Evolutionary conservation across 495 filamentous ascomycete species (phyloP).

Genomic region (Annulohypoxylon bovei): DNA sequence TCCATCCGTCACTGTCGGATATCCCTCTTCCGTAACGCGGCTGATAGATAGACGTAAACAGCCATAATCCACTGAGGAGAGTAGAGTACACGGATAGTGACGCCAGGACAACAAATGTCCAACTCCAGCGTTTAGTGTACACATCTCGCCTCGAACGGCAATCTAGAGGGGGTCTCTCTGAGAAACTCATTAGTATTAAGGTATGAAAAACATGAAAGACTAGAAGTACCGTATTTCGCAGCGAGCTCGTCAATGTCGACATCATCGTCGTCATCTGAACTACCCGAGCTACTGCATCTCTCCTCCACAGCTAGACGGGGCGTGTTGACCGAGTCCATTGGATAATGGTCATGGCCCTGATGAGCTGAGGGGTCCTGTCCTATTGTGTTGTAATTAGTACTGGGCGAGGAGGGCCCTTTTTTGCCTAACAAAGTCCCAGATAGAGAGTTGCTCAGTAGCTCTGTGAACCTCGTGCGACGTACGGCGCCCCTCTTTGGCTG

Average conservation of each 20-base stretch:
- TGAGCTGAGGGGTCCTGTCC: conserved; percentile 10
- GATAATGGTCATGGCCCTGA: conserved; percentile 5
- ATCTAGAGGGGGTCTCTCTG: conserved; percentile 36
- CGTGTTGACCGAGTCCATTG: conserved; percentile 14
- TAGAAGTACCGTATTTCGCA: conserved; percentile 28
- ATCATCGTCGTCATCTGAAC: conserved; percentile 10
- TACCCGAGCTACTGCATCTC: background rate
- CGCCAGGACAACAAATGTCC: conserved; percentile 67
- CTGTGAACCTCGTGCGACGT: conserved; percentile 31
- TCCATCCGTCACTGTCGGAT: conserved; percentile 53
- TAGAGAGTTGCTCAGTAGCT: conserved; percentile 29
- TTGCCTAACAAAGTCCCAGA: conserved; percentile 10
- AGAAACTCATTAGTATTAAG: conserved; percentile 1
- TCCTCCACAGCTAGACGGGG: background rate
- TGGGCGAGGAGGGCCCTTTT: conserved; percentile 7
- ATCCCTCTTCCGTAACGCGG: conserved; percentile 68
- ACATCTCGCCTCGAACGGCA: conserved; percentile 49
- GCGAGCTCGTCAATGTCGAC: conserved; percentile 29
- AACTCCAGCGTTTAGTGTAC: conserved; percentile 56
- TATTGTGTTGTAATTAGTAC: conserved; percentile 21
- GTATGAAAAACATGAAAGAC: background rate
- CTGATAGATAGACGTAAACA: conserved; percentile 65
- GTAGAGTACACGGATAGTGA: conserved; percentile 74
- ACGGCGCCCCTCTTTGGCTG: background rate
- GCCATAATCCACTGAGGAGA: conserved; percentile 70